Percentiles rank a stretch among this genome's conserved stretches.
Evolutionary conservation across 164 flowering plant species (phyloP).

Genomic region (Saururus chinensis): DNA sequence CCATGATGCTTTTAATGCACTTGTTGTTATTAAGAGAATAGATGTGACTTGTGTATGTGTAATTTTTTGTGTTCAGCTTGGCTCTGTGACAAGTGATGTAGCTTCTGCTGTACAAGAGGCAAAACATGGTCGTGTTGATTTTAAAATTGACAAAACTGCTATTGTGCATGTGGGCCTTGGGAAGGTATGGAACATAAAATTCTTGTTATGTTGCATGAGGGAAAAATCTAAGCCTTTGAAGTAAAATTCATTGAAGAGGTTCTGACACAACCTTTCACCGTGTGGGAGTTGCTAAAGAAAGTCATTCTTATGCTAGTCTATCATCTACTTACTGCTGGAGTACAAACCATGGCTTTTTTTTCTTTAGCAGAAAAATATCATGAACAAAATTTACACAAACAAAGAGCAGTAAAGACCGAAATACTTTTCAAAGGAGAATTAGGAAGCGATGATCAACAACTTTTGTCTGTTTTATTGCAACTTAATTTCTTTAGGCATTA

Average conservation of each 20-base stretch:
- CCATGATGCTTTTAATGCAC: background rate
- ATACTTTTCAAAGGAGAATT: too few relatives aligned
- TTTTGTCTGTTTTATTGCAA: too few relatives aligned
- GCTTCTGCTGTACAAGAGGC: conserved; percentile 61
- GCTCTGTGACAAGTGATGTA: conserved; percentile 72
- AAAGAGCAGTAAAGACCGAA: too few relatives aligned
- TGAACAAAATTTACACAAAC: too few relatives aligned
- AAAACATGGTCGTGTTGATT: conserved; percentile 53
- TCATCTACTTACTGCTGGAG: too few relatives aligned
- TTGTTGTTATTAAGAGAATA: background rate
- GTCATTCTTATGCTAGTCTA: too few relatives aligned
- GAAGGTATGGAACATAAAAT: conserved; percentile 39
- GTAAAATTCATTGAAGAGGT: background rate
- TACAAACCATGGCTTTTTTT: too few relatives aligned
- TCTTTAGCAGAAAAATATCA: too few relatives aligned
- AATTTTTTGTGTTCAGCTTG: conserved; percentile 23
- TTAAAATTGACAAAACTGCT: conserved; percentile 77
- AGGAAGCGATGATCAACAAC: too few relatives aligned
- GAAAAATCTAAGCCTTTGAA: background rate
- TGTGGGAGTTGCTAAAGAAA: too few relatives aligned
- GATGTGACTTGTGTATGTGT: background rate
- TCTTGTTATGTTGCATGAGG: background rate
- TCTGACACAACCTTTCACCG: background rate
- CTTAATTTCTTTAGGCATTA: too few relatives aligned
- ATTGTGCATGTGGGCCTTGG: conserved; percentile 91